Evolutionary conservation across 163 green algal species (phyloP).

Genomic region (Coccomyxa subellipsoidea): DNA sequence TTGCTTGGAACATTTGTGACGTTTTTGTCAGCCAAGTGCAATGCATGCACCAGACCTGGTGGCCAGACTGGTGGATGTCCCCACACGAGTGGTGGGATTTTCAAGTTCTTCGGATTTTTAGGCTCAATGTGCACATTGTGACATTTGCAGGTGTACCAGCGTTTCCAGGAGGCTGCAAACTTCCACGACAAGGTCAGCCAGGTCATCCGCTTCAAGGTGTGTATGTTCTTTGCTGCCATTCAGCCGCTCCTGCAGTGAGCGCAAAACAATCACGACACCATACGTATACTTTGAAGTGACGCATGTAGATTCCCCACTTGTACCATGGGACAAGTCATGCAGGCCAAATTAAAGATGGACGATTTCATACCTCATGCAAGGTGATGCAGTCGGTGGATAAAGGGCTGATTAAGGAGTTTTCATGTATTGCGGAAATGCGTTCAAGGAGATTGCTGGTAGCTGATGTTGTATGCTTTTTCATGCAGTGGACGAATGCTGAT

Average conservation of each 20-base stretch:
- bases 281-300: too few species aligned
- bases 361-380: background rate
- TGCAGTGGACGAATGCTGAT: background rate
- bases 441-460: too few species aligned
- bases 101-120: too few species aligned
- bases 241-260: background rate
- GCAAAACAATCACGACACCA: background rate
- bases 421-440: too few species aligned
- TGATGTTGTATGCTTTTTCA: too few species aligned
- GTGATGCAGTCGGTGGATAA: background rate
- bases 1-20: background rate
- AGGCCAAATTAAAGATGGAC: too few species aligned
- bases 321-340: too few species aligned
- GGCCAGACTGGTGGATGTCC: background rate
- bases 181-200: background rate
- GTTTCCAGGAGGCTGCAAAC: background rate
- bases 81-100: too few species aligned
- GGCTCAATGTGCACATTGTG: background rate
- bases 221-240: background rate
- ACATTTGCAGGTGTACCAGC: constrained; percentile 1
- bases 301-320: too few species aligned
- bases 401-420: too few species aligned
- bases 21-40: background rate
- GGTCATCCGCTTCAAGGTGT: background rate
- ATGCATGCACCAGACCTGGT: background rate